Evolutionary conservation across 139 green algal species (phyloP), one percentile per base, ranked within the genome.

Genomic region (Coelastrella sp.): DNA sequence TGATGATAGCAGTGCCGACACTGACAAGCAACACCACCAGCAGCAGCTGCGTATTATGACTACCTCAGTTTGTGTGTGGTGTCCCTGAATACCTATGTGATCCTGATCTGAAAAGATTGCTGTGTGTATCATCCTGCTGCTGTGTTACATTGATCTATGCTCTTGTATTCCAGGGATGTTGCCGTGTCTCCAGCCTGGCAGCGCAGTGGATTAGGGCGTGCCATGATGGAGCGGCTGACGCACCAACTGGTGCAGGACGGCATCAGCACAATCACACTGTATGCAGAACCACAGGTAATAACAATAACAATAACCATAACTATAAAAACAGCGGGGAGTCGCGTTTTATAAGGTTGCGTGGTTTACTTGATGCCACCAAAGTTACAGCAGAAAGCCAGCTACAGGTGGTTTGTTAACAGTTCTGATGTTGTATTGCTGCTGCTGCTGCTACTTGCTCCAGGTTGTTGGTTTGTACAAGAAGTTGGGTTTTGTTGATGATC

Each of bases 391-490:
- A n/a, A n/a, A n/a, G n/a, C n/a, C n/a, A n/a, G n/a, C n/a, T n/a
- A n/a, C n/a, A n/a, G n/a, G n/a, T n/a, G n/a, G n/a, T n/a, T n/a
- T n/a, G n/a, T n/a, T n/a, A n/a, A n/a, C n/a, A n/a, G n/a, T n/a
- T n/a, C n/a, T n/a, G n/a, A n/a, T n/a, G n/a, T n/a, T n/a, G n/a
- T n/a, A n/a, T n/a, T n/a, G n/a, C n/a, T n/a, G n/a, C 59, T 35
- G 25, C 13, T 67, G 59, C 21, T 67, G 59, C 59, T 34, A 32
- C 15, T 5, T 27, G 59, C 27, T 77, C 0, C 84, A 90, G 37
- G 95, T 98, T 19, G 92, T 98, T 2, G 85, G 77, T 2, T 23
- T 98, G 67, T 98, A 98, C 68, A 92, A 98, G 83, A 95, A 94
- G 86, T 86, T 98, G 53, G 95, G 95, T 2, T 98, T 95, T 81